Evolutionary conservation across 306 rosid species (phyloP).

Genomic region (Cicer arietinum): DNA sequence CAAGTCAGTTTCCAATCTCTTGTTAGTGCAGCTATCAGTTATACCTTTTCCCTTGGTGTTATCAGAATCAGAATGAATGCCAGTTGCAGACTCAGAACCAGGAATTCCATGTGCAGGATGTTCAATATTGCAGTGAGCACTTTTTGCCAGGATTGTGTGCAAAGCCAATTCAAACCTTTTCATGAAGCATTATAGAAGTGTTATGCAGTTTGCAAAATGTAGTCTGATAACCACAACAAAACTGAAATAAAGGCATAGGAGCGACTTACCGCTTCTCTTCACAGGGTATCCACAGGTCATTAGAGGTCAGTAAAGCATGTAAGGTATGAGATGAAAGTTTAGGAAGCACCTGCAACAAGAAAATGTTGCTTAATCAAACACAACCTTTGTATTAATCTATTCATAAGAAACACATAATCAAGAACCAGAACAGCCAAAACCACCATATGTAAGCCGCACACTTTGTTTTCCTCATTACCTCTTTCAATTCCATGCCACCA

Average conservation of each 20-base stretch:
- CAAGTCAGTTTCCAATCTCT: slow-evolving; percentile 70
- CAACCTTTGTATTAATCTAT: slow-evolving; percentile 1
- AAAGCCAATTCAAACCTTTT: slow-evolving; percentile 90
- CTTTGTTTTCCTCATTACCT: slow-evolving; percentile 60
- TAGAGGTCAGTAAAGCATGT: slow-evolving; percentile 81
- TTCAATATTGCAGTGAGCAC: slow-evolving; percentile 69
- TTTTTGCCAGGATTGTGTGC: slow-evolving; percentile 72
- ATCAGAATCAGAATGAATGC: slow-evolving; percentile 60
- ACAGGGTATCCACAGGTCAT: slow-evolving; percentile 84
- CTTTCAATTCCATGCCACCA: slow-evolving; percentile 96
- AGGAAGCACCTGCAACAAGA: slow-evolving; percentile 78
- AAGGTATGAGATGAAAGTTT: slow-evolving; percentile 92
- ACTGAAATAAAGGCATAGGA: slow-evolving; percentile 31
- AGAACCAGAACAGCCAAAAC: slow-evolving; percentile 38
- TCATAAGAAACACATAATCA: slow-evolving; percentile 31
- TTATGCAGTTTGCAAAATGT: slow-evolving; percentile 39
- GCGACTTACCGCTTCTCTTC: slow-evolving; percentile 86
- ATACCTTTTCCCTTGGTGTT: slow-evolving; percentile 58
- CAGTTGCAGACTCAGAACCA: slow-evolving; percentile 62
- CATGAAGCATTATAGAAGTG: slow-evolving; percentile 36
- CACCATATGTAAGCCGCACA: slow-evolving; percentile 35
- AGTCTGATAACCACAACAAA: slow-evolving; percentile 46
- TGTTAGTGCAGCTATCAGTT: slow-evolving; percentile 52
- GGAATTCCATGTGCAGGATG: slow-evolving; percentile 69
- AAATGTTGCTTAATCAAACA: slow-evolving; percentile 34